A percentile compares a stretch with the other conserved stretches of the same genome.
These are phyloP conservation scores for Aureobasidium sp. DNA, from an alignment of 2,329 filamentous ascomycete genomes.

Conservation along the genomic window DNA sequence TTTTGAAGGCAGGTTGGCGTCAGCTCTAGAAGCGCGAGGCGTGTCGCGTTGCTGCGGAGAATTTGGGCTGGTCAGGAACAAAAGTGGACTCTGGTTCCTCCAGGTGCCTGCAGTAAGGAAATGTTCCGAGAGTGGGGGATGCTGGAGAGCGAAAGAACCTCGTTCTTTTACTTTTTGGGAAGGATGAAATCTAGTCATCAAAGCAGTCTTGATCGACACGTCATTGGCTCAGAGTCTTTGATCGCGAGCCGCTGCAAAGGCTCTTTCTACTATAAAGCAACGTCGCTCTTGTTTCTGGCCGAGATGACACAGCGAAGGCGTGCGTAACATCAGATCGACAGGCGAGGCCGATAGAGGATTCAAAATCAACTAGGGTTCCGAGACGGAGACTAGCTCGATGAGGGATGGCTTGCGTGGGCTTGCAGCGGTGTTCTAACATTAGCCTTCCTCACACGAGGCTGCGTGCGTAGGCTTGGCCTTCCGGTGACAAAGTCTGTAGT, in stretches of 20 bases:
- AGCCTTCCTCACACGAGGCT: slow-evolving; percentile 1
- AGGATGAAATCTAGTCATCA: background rate
- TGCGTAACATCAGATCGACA: slow-evolving; percentile 7
- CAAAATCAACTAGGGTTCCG: background rate
- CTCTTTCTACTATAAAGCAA: background rate
- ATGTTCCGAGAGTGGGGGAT: background rate
- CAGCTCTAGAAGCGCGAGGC: background rate
- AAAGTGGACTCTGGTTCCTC: background rate
- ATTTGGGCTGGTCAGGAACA: background rate
- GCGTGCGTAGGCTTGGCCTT: background rate
- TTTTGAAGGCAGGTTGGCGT: background rate
- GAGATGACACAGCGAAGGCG: background rate
- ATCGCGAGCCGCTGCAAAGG: background rate
- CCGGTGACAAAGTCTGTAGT: background rate
- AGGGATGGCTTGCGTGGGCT: background rate
- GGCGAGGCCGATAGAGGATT: slow-evolving; percentile 2
- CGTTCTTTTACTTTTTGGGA: background rate
- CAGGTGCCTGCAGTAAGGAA: background rate
- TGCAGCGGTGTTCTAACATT: slow-evolving; percentile 4
- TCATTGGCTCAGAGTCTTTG: background rate
- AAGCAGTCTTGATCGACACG: background rate
- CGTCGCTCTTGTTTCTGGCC: background rate
- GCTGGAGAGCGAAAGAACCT: background rate
- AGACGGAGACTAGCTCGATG: background rate
- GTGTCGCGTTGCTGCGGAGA: slow-evolving; percentile 7